Evolutionary conservation across 768 basidiomycete species (phyloP).

Genomic region (Wakefieldia striispora): DNA sequence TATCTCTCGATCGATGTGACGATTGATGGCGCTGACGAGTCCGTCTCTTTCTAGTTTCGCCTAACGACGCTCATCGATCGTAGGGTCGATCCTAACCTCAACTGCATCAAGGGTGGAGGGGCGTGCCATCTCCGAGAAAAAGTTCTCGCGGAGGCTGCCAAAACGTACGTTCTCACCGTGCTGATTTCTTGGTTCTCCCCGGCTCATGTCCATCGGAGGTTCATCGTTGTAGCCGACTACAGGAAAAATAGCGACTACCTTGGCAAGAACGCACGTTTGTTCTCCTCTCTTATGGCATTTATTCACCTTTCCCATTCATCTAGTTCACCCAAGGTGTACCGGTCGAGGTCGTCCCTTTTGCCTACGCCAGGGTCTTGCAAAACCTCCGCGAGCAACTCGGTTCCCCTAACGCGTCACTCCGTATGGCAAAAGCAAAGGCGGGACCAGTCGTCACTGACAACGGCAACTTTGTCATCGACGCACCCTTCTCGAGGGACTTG

Average conservation of each 20-base stretch:
- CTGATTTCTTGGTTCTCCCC: neutral
- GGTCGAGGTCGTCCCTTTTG: slow-evolving; percentile 95
- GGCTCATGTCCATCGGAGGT: slow-evolving; percentile 54
- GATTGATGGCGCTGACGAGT: slow-evolving; percentile 98
- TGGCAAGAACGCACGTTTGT: slow-evolving; percentile 70
- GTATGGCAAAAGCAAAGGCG: slow-evolving; percentile 93
- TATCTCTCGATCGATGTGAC: slow-evolving; percentile 93
- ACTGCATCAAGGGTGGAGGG: slow-evolving; percentile 96
- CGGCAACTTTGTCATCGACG: slow-evolving; percentile 97
- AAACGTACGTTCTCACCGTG: slow-evolving; percentile 47
- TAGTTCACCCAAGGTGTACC: slow-evolving; percentile 90
- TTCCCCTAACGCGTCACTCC: slow-evolving; percentile 69
- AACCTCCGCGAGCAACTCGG: slow-evolving; percentile 60
- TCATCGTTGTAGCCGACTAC: slow-evolving; percentile 94
- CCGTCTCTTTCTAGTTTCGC: slow-evolving; percentile 26
- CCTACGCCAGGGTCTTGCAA: slow-evolving; percentile 83
- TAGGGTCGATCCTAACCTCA: slow-evolving; percentile 83
- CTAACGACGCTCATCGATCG: neutral
- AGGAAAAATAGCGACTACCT: slow-evolving; percentile 86
- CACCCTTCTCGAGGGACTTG: slow-evolving; percentile 72
- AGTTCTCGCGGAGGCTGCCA: slow-evolving; percentile 94
- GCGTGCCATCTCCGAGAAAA: slow-evolving; percentile 97
- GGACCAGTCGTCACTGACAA: slow-evolving; percentile 98
- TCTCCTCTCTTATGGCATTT: neutral
- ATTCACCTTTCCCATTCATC: neutral